Base-by-base conservation (phyloP, 2,329 filamentous ascomycete species). In the Colletotrichum lindemuthianum region DNA sequence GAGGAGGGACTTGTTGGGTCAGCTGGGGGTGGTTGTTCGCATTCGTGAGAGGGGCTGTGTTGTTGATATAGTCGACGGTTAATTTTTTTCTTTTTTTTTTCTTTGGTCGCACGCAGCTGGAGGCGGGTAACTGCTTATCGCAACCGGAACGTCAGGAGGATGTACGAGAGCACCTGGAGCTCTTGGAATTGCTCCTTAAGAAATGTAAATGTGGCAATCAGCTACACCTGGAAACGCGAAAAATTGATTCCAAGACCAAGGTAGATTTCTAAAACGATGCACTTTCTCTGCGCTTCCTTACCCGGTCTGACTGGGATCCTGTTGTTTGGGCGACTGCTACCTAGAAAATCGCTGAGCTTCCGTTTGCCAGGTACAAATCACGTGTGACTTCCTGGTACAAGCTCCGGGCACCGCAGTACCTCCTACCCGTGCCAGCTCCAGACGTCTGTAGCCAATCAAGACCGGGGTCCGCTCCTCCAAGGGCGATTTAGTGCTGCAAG, bases 1-100 rank as follows among this genome's bases (percentile, higher is more conserved):
- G 63, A 66, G 60, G 50, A 43, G 47, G 48, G 60, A 67, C 69
- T 69, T 59, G 69, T 68, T 47, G 61, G 54, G 73, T 76, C 71
- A 77, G 68, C 64, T 70, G 65, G 48, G 51, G 56, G 59, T 53
- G 44, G 51, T 64, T 52, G 53, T 70, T 68, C 70, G 70, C 70
- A 72, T 73, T 56, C 47, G 51, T 52, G 36, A 54, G 48, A 58
- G 53, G 54, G 60, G 37, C 44, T 39, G 48, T 48, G 63, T 64
- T 51, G 48, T 50, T 50, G 33, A 54, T 47, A 54, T 48, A 51
- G 37, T 24, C 37, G 32, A 40, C 13, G 24, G 8, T 48, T 50
- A 59, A 41, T 48, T 54, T 47, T 40, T 16, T 49, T 12, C 34
- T 34, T 41, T 48, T 47, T 54, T 44, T 34, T 11, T 24, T 12